phyloP scores from a whole-genome alignment of 1,284 basidiomycete species.

The Xerocomus alliaceus region DNA sequence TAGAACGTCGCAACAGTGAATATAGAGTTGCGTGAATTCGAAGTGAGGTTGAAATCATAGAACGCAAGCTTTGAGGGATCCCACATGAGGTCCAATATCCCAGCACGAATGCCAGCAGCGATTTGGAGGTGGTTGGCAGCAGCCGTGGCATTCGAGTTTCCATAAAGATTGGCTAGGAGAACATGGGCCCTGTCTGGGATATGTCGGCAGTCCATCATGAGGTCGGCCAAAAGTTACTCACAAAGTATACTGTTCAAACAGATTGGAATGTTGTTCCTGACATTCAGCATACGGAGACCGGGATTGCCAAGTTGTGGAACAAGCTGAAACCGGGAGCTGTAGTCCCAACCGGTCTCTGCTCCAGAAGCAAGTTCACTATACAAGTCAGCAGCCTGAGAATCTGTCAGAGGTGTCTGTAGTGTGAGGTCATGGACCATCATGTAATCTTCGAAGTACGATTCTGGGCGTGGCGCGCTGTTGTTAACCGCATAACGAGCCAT shows the following conservation, averaged over 20 bases:
- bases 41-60: conserved; percentile 84
- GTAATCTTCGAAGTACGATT: conserved; percentile 83
- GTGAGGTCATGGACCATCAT: conserved; percentile 71
- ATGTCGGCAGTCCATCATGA: neutral
- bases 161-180: conserved; percentile 72
- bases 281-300: conserved; percentile 75
- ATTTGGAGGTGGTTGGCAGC: conserved; percentile 62
- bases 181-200: conserved; percentile 67
- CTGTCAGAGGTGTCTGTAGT: conserved; percentile 61
- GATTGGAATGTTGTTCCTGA: conserved; percentile 73
- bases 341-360: conserved; percentile 81
- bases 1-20: conserved; percentile 82
- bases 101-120: conserved; percentile 66
- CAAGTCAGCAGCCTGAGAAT: conserved; percentile 65
- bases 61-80: conserved; percentile 82
- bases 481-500: conserved; percentile 79
- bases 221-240: conserved; percentile 48
- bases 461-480: conserved; percentile 89
- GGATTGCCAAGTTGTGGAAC: conserved; percentile 57
- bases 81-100: conserved; percentile 88
- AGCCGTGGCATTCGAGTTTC: conserved; percentile 50
- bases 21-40: conserved; percentile 65
- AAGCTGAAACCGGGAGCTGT: conserved; percentile 51
- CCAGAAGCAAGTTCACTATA: conserved; percentile 90
- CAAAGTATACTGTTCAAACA: conserved; percentile 87